Evolutionary conservation across 2,329 filamentous ascomycete genomes (phyloP).

Genomic region (Colletotrichum sp.): DNA sequence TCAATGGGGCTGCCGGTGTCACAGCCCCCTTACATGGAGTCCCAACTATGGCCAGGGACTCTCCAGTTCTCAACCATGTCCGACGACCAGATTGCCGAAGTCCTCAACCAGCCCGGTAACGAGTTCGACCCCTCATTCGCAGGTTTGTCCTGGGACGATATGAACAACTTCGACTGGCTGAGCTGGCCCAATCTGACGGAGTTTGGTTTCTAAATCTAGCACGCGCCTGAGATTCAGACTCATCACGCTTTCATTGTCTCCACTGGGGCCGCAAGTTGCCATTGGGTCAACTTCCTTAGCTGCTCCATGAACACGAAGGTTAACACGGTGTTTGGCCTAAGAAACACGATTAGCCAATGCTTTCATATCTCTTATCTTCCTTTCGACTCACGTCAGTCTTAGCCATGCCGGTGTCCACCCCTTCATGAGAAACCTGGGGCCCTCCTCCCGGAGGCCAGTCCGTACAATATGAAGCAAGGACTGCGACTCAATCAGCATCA

Average conservation of each 20-base stretch:
- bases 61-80: slow-evolving; percentile 73
- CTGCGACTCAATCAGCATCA: slow-evolving; percentile 20
- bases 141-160: slow-evolving; percentile 64
- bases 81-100: slow-evolving; percentile 70
- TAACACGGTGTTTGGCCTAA: slow-evolving; percentile 48
- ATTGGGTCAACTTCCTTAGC: slow-evolving; percentile 36
- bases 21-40: slow-evolving; percentile 30
- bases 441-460: slow-evolving; percentile 41
- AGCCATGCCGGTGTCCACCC: slow-evolving; percentile 52
- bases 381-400: slow-evolving; percentile 38
- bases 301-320: slow-evolving; percentile 53
- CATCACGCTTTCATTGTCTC: slow-evolving; percentile 16
- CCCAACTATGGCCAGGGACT: slow-evolving; percentile 51
- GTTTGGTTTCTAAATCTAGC: slow-evolving; percentile 33
- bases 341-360: slow-evolving; percentile 3
- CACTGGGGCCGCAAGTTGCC: slow-evolving; percentile 8
- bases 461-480: slow-evolving; percentile 37
- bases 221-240: background rate
- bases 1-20: slow-evolving; percentile 24
- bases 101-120: slow-evolving; percentile 67
- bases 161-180: slow-evolving; percentile 63
- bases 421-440: slow-evolving; percentile 47
- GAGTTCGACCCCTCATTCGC: slow-evolving; percentile 61
- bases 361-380: slow-evolving; percentile 15
- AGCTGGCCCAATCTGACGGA: slow-evolving; percentile 51